Evolutionary conservation across 345 rosid species (phyloP), one percentile per base, ranked within the genome.

Genomic region (Eucalyptus regnans): DNA sequence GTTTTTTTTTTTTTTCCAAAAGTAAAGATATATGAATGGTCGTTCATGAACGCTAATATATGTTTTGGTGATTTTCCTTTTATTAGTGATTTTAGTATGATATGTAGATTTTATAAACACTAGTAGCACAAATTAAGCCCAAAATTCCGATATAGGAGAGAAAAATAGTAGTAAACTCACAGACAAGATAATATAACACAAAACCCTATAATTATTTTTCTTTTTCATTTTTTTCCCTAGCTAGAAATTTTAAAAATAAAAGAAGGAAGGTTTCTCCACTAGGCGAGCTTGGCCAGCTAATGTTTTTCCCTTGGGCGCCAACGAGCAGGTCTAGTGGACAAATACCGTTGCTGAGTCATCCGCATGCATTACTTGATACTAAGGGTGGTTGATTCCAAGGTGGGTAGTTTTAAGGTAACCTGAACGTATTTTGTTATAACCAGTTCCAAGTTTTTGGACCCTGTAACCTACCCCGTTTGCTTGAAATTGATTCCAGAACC

Each of bases 401-500:
- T 52, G 23, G 22, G 4, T 7, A 52, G 56, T 52, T 52, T 18
- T 23, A 52, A 52, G 56, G 56, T 18, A 18, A 52, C 9, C 9
- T 52, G 23, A 52, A 3, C 4, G 1, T 52, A 18, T 18, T 7
- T 52, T 1, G 0, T 52, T 52, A 52, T 52, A 52, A 52, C 0
- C 9, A 7, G 9, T 52, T 52, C 9, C 56, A 52, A 52, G 9
- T 52, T 52, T 52, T 52, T 52, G 1, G 56, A 52, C 2, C 56
- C 1, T 7, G 23, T 52, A 3, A 52, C 23, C 9, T 18, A 18
- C 23, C 56, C 0, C 1, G 56, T 52, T 52, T 18, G 23, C 9
- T 18, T 52, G 56, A 18, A 52, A 52, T 18, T 0, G 1, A 1
- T 52, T 52, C 0, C 7, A 1, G 1, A 52, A 52, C 56, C 2